Base-by-base conservation (phyloP, 2,329 filamentous ascomycete species). In the Ophioceras dolichostomum region DNA sequence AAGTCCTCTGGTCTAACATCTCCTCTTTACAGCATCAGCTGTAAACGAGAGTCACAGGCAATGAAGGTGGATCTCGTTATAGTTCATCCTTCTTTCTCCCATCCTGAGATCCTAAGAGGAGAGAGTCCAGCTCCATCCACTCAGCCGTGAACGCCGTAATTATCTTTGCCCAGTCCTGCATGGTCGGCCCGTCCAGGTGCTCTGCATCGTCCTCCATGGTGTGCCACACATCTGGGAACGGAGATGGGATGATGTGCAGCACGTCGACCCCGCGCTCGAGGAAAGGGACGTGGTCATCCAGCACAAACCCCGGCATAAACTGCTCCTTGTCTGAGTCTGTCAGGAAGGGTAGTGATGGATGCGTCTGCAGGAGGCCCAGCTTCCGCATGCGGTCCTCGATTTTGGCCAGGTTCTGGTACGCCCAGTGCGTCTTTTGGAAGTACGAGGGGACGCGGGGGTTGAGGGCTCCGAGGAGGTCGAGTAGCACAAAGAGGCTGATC, bases 211-310 rank as follows among this genome's bases (percentile, higher is more conserved):
- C 91, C 0, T 78, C 63, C 49, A 87, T 76, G 1, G 68, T 80
- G 60, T 98, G 91, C 91, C 91, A 98, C 2, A 93, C 82, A 0
- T 47, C 32, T 1, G 88, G 88, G 53, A 96, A 96, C 0, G 80
- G 80, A 4, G 66, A 69, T 0, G 89, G 86, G 40, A 98, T 96
- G 19, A 98, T 58, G 59, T 98, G 91, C 40, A 98, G 58, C 13
- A 96, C 70, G 20, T 93, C 80, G 0, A 96, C 89, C 2, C 91
- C 91, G 26, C 85, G 73, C 26, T 64, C 64, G 68, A 96, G 76
- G 50, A 98, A 98, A 1, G 91, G 91, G 5, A 95, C 57, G 55
- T 98, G 91, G 51, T 98, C 91, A 53, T 98, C 91, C 44, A 78
- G 68, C 9, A 94, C 74, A 41, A 58, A 76, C 32, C 55, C 67